Conservation (phyloP, 768 basidiomycete genomes). For the Suillus luteus region DNA sequence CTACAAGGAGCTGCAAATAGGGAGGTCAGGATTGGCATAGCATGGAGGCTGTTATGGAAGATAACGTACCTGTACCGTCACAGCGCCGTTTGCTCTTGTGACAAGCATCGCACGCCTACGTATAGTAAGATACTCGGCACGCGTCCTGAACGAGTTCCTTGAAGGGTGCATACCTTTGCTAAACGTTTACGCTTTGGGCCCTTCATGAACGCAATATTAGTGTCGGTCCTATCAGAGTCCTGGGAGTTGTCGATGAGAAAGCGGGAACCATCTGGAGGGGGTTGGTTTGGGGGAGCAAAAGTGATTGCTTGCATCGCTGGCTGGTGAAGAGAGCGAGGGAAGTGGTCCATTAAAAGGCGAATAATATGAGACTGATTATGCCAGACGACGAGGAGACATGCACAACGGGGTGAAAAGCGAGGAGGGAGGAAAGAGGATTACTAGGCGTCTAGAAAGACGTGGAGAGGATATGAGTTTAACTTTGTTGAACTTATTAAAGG, state of each 20-base stretch:
- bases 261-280: constrained; percentile 24
- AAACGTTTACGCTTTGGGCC: constrained; percentile 56
- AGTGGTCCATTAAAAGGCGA: constrained; percentile 36
- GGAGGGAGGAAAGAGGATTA: not conserved
- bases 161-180: constrained; percentile 42
- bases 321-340: constrained; percentile 23
- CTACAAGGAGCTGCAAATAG: constrained; percentile 65
- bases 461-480: constrained; percentile 21
- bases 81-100: constrained; percentile 85
- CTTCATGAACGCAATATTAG: constrained; percentile 47
- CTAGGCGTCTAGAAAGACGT: constrained; percentile 21
- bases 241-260: constrained; percentile 21
- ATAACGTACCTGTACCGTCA: constrained; percentile 70
- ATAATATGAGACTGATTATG: constrained; percentile 4
- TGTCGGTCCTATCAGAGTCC: constrained; percentile 32
- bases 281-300: constrained; percentile 25
- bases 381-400: constrained; percentile 3
- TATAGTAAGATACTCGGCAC: constrained; percentile 4
- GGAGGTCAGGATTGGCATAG: constrained; percentile 11
- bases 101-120: constrained; percentile 77
- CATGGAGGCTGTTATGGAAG: constrained; percentile 12
- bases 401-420: not conserved
- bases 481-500: constrained; percentile 26
- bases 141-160: not conserved
- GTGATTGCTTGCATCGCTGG: constrained; percentile 25